Evolutionary conservation across 805 yeast genomes (phyloP).

Genomic region (Yarrowia divulgata): DNA sequence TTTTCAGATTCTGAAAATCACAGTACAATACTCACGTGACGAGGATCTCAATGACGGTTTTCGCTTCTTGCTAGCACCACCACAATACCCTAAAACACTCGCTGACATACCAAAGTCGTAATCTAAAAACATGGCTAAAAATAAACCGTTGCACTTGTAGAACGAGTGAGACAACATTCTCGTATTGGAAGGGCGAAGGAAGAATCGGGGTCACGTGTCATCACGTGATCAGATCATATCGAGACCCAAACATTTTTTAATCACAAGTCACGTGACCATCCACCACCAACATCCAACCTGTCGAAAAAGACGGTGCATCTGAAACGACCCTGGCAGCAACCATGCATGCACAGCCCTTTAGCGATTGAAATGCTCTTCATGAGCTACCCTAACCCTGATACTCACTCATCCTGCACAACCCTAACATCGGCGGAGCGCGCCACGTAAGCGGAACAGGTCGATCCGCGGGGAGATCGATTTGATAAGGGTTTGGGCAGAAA

Average conservation of each 20-base stretch:
- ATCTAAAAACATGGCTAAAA: slow-evolving; percentile 8
- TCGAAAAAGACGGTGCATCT: not conserved
- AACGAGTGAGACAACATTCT: not conserved
- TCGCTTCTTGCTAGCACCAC: not conserved
- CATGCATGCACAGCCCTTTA: slow-evolving; percentile 18
- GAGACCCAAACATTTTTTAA: too few relatives aligned
- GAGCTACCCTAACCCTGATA: not conserved
- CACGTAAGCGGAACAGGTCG: slow-evolving; percentile 28
- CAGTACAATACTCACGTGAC: not conserved
- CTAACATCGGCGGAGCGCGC: slow-evolving; percentile 1
- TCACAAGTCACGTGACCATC: not conserved
- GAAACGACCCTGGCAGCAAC: slow-evolving; percentile 34
- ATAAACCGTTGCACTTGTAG: slow-evolving; percentile 11
- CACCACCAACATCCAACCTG: not conserved
- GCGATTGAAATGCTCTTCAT: not conserved
- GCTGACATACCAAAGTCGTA: not conserved
- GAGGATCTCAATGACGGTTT: not conserved
- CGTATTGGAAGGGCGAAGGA: too few relatives aligned
- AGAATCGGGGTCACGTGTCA: not conserved
- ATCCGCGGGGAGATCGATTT: slow-evolving; percentile 11
- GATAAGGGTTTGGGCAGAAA: slow-evolving; percentile 14
- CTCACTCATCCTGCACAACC: not conserved
- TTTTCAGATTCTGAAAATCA: not conserved
- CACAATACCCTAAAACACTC: too few relatives aligned
- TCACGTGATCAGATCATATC: not conserved